Evolutionary conservation across 2,329 filamentous ascomycete species (phyloP).

Genomic region (Paraphaeosphaeria sporulosa): DNA sequence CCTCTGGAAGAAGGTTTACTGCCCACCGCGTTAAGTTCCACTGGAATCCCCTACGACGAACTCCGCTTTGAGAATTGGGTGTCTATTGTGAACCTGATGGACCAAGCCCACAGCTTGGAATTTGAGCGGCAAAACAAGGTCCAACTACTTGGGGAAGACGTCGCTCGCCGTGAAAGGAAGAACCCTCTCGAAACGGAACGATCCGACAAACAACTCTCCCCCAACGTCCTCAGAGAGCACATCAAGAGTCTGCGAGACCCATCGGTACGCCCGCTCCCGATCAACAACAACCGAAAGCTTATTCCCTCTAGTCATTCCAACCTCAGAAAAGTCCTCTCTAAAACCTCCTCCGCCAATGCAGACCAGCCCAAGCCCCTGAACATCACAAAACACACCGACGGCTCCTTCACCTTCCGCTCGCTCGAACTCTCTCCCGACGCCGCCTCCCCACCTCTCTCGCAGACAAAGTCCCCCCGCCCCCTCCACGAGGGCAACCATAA

Average conservation of each 20-base stretch:
- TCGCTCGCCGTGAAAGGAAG: background rate
- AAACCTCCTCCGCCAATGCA: background rate
- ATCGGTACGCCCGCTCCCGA: background rate
- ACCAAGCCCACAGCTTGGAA: conserved; percentile 38
- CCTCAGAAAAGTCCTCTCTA: background rate
- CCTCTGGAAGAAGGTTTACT: conserved; percentile 16
- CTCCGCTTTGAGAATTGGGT: conserved; percentile 61
- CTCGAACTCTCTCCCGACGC: background rate
- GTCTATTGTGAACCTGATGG: conserved; percentile 55
- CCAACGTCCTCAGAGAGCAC: background rate
- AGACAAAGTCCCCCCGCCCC: background rate
- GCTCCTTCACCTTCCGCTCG: background rate
- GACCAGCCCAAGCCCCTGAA: background rate
- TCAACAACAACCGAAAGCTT: background rate
- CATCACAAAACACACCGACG: background rate
- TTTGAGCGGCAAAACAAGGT: background rate
- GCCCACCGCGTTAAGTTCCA: conserved; percentile 34
- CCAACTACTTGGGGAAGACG: background rate
- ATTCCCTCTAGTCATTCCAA: background rate
- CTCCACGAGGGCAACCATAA: background rate
- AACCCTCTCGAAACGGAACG: background rate
- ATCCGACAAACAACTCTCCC: too few relatives aligned
- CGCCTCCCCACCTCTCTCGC: background rate
- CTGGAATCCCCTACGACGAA: conserved; percentile 53
- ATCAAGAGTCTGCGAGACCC: conserved; percentile 5